These are phyloP conservation scores for Aspergillus uvarum DNA, from an alignment of 2,329 filamentous ascomycete genomes.

Conservation along the genomic window DNA sequence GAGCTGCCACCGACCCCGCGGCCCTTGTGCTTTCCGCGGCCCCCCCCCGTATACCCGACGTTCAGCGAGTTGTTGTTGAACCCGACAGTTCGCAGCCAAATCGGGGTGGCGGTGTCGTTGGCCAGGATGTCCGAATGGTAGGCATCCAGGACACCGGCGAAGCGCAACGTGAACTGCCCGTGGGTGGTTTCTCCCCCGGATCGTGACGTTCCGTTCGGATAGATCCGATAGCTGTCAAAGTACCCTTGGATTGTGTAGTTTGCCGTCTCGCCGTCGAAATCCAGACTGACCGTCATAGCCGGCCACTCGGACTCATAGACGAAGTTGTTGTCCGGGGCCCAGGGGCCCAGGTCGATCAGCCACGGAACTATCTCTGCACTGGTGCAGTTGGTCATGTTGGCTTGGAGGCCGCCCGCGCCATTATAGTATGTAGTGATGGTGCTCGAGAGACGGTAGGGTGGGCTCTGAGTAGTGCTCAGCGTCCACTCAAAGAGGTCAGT, in stretches of 20 bases:
- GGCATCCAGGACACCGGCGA: slow-evolving; percentile 12
- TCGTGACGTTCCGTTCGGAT: too few relatives aligned
- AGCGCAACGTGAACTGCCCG: slow-evolving; percentile 9
- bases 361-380: neutral
- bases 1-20: too few relatives aligned
- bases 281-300: neutral
- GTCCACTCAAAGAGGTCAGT: too few relatives aligned
- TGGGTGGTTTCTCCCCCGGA: neutral
- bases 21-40: too few relatives aligned
- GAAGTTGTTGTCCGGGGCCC: neutral
- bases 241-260: slow-evolving; percentile 1
- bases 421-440: neutral
- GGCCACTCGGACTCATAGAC: neutral
- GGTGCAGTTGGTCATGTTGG: neutral
- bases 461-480: neutral
- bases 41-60: slow-evolving; percentile 6
- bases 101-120: slow-evolving; percentile 8
- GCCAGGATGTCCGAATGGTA: slow-evolving; percentile 20
- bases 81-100: slow-evolving; percentile 17
- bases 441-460: neutral
- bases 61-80: slow-evolving; percentile 20
- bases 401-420: neutral
- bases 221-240: neutral
- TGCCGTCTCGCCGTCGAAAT: slow-evolving; percentile 5
- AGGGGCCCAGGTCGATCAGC: neutral